Evolutionary conservation across 2,329 filamentous ascomycete genomes (phyloP).

Genomic region (Raffaelea deltoideospora): DNA sequence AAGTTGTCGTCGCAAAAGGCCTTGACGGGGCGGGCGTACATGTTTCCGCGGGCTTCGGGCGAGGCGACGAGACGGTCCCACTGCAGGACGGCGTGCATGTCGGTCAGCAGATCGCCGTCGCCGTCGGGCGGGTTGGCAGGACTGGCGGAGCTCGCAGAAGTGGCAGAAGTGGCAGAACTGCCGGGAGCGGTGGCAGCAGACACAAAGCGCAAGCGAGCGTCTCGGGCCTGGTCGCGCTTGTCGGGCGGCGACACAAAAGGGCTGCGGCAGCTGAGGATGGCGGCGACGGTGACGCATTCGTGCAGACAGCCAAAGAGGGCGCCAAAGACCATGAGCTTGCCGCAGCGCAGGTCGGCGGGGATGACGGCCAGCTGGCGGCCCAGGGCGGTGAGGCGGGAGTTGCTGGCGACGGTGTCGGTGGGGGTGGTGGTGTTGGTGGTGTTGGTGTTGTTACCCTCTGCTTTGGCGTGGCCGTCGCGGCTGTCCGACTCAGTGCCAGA

Average conservation of each 20-base stretch:
- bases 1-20: constrained; percentile 77
- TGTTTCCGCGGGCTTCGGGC: constrained; percentile 16
- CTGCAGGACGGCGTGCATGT: constrained; percentile 67
- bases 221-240: constrained; percentile 67
- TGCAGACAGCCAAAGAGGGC: constrained; percentile 88
- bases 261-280: constrained; percentile 61
- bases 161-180: background rate
- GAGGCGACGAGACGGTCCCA: constrained; percentile 59
- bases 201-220: constrained; percentile 60
- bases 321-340: constrained; percentile 90
- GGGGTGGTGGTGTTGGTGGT: background rate
- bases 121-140: constrained; percentile 54
- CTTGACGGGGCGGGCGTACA: constrained; percentile 48
- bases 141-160: background rate
- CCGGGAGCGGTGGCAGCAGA: constrained; percentile 23
- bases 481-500: no score
- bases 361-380: constrained; percentile 91
- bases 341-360: constrained; percentile 80
- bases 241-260: constrained; percentile 73
- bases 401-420: constrained; percentile 20
- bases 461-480: no score
- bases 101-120: constrained; percentile 79
- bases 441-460: no score
- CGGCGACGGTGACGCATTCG: constrained; percentile 73
- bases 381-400: constrained; percentile 69